Evolutionary conservation across 2,329 filamentous ascomycete genomes (phyloP).

Genomic region (Fusarium piperis): DNA sequence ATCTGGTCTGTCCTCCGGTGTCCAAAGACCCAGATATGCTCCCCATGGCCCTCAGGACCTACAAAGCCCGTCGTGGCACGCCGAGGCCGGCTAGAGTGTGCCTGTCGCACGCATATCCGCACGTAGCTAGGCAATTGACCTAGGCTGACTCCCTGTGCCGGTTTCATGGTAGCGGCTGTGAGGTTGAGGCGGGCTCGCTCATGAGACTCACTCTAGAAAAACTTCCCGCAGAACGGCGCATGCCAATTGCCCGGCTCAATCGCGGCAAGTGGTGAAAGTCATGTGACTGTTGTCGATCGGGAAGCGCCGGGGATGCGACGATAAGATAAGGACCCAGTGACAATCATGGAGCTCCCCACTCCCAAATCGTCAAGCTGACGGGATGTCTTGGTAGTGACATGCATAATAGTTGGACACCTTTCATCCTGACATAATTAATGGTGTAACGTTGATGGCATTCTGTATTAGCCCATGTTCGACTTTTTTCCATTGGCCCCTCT

Average conservation of each 20-base stretch:
- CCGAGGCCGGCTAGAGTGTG: slow-evolving; percentile 39
- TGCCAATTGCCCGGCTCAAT: slow-evolving; percentile 21
- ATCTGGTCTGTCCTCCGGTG: slow-evolving; percentile 62
- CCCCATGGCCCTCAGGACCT: slow-evolving; percentile 57
- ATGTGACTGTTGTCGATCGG: slow-evolving; percentile 24
- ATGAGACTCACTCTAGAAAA: slow-evolving; percentile 27
- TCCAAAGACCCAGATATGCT: slow-evolving; percentile 66
- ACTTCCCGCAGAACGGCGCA: slow-evolving; percentile 26
- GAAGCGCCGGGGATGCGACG: not conserved
- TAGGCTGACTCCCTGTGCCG: slow-evolving; percentile 47
- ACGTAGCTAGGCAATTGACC: slow-evolving; percentile 56
- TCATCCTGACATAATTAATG: not conserved
- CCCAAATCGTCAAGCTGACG: not conserved
- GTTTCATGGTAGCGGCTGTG: slow-evolving; percentile 50
- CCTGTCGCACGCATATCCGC: slow-evolving; percentile 54
- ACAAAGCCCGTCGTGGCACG: slow-evolving; percentile 38
- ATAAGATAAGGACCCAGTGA: slow-evolving; percentile 34
- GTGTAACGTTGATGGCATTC: fast-evolving
- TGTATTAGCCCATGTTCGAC: not conserved
- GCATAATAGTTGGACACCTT: not conserved
- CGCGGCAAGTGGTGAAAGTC: slow-evolving; percentile 23
- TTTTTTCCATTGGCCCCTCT: not conserved
- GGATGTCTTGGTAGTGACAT: not conserved
- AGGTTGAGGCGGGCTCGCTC: slow-evolving; percentile 32
- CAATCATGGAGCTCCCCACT: slow-evolving; percentile 28